These are phyloP conservation scores for Rhizopus arrhizus DNA, from an alignment of 371 early-diverging fungal species.

Conservation along the genomic window DNA sequence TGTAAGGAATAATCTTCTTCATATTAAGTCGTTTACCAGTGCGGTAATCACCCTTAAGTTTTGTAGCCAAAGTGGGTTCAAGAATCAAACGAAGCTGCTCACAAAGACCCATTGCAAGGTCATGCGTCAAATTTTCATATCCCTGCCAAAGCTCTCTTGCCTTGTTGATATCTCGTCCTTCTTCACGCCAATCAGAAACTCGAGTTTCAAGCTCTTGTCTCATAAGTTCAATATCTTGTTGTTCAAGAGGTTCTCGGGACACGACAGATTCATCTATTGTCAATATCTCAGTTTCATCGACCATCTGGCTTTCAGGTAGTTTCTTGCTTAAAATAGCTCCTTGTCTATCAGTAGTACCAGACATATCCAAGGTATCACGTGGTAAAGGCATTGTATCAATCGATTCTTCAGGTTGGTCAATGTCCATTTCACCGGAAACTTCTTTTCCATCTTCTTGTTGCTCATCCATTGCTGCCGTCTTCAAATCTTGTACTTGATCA, in stretches of 20 bases:
- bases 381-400: constrained; percentile 47
- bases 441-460: constrained; percentile 54
- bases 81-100: constrained; percentile 96
- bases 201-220: constrained; percentile 63
- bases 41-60: constrained; percentile 98
- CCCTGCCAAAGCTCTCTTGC: constrained; percentile 87
- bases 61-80: constrained; percentile 95
- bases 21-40: constrained; percentile 99
- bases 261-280: constrained; percentile 51
- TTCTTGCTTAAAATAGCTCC: constrained; percentile 48
- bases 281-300: constrained; percentile 38
- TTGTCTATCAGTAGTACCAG: constrained; percentile 31
- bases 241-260: constrained; percentile 62
- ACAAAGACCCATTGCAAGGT: constrained; percentile 87
- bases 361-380: constrained; percentile 38
- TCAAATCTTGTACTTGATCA: constrained; percentile 71
- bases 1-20: constrained; percentile 99
- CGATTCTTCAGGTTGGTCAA: constrained; percentile 49
- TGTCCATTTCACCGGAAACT: constrained; percentile 61
- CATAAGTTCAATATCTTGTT: constrained; percentile 62
- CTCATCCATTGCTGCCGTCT: constrained; percentile 58
- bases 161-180: constrained; percentile 59
- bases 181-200: constrained; percentile 62
- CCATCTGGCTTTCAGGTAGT: constrained; percentile 25
- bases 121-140: constrained; percentile 86